phyloP scores from a whole-genome alignment of 148 eudicot genomes.

The Amaranthus hypochondriacus region DNA sequence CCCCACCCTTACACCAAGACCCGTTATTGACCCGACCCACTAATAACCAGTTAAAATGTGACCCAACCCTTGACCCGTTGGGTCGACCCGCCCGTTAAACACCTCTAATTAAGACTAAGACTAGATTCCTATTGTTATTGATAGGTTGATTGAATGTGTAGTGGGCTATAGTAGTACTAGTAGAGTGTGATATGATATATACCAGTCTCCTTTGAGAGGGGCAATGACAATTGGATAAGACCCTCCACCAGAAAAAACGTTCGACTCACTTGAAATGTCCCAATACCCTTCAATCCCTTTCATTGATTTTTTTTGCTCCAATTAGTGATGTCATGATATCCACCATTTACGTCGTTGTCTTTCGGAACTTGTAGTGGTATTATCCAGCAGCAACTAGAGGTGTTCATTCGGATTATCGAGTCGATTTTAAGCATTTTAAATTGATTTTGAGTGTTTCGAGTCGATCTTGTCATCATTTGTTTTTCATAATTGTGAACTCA shows the following conservation, averaged over 20 bases:
- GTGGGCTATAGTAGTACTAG: not conserved
- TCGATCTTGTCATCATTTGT: too few species aligned
- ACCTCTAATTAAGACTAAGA: not conserved
- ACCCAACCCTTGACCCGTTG: too few species aligned
- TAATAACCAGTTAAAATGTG: too few species aligned
- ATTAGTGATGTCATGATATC: slow-evolving; percentile 5
- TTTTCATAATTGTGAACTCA: too few species aligned
- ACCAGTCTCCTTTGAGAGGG: slow-evolving; percentile 12
- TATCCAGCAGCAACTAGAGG: too few species aligned
- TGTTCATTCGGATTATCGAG: too few species aligned
- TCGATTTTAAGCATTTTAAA: too few species aligned
- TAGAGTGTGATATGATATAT: slow-evolving; percentile 23
- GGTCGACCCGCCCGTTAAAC: too few species aligned
- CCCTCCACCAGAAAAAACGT: slow-evolving; percentile 21
- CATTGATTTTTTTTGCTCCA: slow-evolving; percentile 1
- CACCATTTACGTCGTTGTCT: not conserved
- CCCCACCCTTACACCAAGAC: too few species aligned
- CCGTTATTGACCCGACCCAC: too few species aligned
- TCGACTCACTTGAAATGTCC: slow-evolving; percentile 16
- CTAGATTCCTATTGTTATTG: not conserved
- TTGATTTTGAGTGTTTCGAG: too few species aligned
- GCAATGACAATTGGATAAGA: slow-evolving; percentile 13
- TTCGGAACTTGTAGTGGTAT: too few species aligned
- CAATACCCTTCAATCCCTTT: not conserved
- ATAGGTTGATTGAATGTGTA: not conserved